These are phyloP conservation scores for Entophlyctis luteolus DNA, from an alignment of 192 early-diverging fungal genomes.

Conservation along the genomic window DNA sequence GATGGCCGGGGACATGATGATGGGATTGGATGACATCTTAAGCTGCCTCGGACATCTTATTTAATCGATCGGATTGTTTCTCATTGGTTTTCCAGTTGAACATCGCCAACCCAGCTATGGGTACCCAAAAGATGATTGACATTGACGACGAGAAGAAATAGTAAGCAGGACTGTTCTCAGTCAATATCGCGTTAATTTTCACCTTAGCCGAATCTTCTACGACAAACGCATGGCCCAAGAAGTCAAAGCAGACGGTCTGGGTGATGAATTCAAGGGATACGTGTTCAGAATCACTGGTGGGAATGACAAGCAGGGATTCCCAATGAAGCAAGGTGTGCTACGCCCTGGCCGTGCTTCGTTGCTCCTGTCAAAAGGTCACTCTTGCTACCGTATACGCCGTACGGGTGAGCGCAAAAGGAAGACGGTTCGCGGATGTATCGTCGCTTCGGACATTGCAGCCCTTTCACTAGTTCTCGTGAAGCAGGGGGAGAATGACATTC, in stretches of 20 bases:
- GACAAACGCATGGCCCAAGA: conserved; percentile 97
- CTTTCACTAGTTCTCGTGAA: conserved; percentile 93
- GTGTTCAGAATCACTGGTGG: conserved; percentile 99
- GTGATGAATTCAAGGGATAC: conserved; percentile 99
- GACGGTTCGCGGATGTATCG: conserved; percentile 99
- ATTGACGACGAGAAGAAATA: conserved; percentile 94
- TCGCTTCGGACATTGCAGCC: conserved; percentile 87
- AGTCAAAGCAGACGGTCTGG: conserved; percentile 89
- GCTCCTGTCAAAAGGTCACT: conserved; percentile 84
- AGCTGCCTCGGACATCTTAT: no score
- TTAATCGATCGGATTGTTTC: no score
- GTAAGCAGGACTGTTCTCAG: no score
- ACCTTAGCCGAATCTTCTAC: conserved; percentile 83
- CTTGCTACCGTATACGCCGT: conserved; percentile 96
- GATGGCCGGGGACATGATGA: no score
- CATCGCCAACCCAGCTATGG: conserved; percentile 97
- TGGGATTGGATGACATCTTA: no score
- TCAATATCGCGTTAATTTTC: not conserved
- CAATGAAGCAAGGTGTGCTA: conserved; percentile 99
- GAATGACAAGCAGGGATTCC: conserved; percentile 97
- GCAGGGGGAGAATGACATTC: conserved; percentile 94
- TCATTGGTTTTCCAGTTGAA: conserved; percentile 91
- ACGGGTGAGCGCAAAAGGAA: conserved; percentile 98
- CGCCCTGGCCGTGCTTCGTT: conserved; percentile 54
- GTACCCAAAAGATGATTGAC: conserved; percentile 96